Conservation (phyloP, 805 yeast species). For the Suhomyces sp. region DNA sequence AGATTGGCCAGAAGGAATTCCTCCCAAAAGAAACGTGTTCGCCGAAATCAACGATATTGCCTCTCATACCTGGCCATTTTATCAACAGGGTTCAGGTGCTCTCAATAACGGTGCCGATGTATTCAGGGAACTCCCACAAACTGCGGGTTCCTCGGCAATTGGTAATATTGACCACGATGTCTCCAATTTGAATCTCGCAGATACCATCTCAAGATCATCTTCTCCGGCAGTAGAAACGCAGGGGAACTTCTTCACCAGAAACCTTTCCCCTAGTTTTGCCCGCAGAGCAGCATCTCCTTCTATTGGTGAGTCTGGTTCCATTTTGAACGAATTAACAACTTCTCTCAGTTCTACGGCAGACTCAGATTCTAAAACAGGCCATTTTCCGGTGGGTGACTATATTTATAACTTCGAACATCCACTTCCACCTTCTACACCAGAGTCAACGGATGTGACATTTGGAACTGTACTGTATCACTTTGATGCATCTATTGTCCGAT, state of each 20-base stretch:
- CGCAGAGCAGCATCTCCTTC: slow-evolving; percentile 33
- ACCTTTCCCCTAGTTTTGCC: slow-evolving; percentile 26
- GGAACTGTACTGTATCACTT: slow-evolving; percentile 75
- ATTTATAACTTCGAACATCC: slow-evolving; percentile 90
- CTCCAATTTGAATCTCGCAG: slow-evolving; percentile 35
- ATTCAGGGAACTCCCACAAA: slow-evolving; percentile 29
- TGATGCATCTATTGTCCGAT: slow-evolving; percentile 68
- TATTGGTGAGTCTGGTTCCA: slow-evolving; percentile 19
- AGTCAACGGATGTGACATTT: slow-evolving; percentile 71
- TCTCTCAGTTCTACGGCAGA: slow-evolving; percentile 20
- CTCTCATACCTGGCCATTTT: slow-evolving; percentile 91
- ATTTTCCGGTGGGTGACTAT: slow-evolving; percentile 85
- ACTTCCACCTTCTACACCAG: slow-evolving; percentile 79
- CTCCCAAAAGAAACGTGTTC: slow-evolving; percentile 74
- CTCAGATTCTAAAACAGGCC: slow-evolving; percentile 26
- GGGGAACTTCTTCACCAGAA: slow-evolving; percentile 27
- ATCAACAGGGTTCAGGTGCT: slow-evolving; percentile 28
- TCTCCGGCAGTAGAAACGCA: slow-evolving; percentile 11
- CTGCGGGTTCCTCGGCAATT: slow-evolving; percentile 8
- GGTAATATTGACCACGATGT: slow-evolving; percentile 27
- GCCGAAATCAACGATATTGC: slow-evolving; percentile 65
- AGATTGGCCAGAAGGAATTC: slow-evolving; percentile 98
- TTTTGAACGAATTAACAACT: slow-evolving; percentile 24
- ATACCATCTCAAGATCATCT: slow-evolving; percentile 18
- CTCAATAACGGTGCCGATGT: slow-evolving; percentile 50